Percentiles rank a stretch among this genome's conserved stretches.
phyloP scores from a whole-genome alignment of 352 stramenopile species.

The Phytophthora constricta region DNA sequence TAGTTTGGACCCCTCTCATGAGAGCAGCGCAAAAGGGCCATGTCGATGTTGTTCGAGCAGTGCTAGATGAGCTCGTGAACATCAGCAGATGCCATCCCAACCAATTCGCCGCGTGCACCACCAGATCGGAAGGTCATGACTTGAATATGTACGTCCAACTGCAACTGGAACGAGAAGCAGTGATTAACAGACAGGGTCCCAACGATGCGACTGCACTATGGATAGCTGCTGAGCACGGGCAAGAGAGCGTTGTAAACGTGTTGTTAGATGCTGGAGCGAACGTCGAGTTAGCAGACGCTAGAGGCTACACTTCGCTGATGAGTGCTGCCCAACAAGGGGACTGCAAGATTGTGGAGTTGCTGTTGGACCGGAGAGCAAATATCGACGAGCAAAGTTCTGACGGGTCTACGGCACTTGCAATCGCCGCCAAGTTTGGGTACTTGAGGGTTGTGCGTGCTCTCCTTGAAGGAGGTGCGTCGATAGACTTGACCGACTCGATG shows the following conservation, averaged over 20 bases:
- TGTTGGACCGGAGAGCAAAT: constrained; percentile 16
- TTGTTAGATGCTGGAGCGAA: constrained; percentile 24
- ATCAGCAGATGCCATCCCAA: constrained; percentile 9
- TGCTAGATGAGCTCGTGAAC: constrained; percentile 29
- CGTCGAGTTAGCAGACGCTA: constrained; percentile 10
- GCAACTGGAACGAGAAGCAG: constrained; percentile 15
- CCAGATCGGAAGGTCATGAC: not conserved
- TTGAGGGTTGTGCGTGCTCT: constrained; percentile 16
- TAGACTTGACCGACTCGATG: constrained; percentile 12
- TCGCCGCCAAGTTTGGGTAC: constrained; percentile 13
- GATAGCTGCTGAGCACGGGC: constrained; percentile 24
- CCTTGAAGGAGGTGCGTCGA: constrained; percentile 18
- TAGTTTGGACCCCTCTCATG: constrained; percentile 37
- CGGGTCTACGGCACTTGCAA: constrained; percentile 20
- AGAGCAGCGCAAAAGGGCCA: constrained; percentile 31
- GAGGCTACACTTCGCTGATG: constrained; percentile 18
- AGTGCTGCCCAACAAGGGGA: constrained; percentile 23
- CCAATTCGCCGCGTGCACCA: not conserved
- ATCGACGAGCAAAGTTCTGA: constrained; percentile 19
- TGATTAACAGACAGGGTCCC: constrained; percentile 21
- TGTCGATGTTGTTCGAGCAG: constrained; percentile 22
- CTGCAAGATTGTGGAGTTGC: constrained; percentile 8
- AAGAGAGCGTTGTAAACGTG: constrained; percentile 15
- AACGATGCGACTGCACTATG: constrained; percentile 20
- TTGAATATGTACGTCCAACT: constrained; percentile 17